These are phyloP conservation scores for Ploettnerulaceae sp. DNA, from an alignment of 2,329 filamentous ascomycete genomes.

Conservation along the genomic window DNA sequence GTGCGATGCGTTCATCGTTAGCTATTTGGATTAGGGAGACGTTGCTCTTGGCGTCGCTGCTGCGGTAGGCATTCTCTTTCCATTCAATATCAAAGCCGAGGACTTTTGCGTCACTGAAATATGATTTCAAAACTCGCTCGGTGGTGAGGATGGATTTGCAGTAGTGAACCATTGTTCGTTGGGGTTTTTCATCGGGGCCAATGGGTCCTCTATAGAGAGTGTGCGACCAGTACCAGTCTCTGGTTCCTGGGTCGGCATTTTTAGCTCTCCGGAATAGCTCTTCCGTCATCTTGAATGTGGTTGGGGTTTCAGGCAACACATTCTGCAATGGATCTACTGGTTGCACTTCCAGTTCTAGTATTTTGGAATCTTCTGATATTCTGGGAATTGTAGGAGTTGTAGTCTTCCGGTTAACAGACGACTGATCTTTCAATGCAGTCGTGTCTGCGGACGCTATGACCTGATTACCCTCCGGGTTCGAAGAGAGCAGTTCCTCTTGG, in stretches of 20 bases:
- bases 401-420: background rate
- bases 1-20: conserved; percentile 66
- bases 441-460: conserved; percentile 15
- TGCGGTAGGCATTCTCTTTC: conserved; percentile 47
- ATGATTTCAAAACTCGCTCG: conserved; percentile 57
- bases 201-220: conserved; percentile 59
- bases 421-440: conserved; percentile 1
- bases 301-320: conserved; percentile 36
- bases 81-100: conserved; percentile 93
- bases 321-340: conserved; percentile 25
- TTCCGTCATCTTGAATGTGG: conserved; percentile 45
- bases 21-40: conserved; percentile 82
- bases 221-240: conserved; percentile 62
- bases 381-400: background rate
- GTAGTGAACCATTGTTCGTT: conserved; percentile 57
- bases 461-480: conserved; percentile 23
- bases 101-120: conserved; percentile 64
- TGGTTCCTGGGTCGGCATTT: conserved; percentile 40
- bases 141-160: conserved; percentile 64
- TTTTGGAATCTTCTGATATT: background rate
- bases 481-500: conserved; percentile 20
- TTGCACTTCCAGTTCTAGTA: background rate
- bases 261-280: conserved; percentile 46
- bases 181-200: conserved; percentile 47
- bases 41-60: conserved; percentile 55